Evolutionary conservation across 345 rosid species (phyloP).

Genomic region (Citrus trifoliata): DNA sequence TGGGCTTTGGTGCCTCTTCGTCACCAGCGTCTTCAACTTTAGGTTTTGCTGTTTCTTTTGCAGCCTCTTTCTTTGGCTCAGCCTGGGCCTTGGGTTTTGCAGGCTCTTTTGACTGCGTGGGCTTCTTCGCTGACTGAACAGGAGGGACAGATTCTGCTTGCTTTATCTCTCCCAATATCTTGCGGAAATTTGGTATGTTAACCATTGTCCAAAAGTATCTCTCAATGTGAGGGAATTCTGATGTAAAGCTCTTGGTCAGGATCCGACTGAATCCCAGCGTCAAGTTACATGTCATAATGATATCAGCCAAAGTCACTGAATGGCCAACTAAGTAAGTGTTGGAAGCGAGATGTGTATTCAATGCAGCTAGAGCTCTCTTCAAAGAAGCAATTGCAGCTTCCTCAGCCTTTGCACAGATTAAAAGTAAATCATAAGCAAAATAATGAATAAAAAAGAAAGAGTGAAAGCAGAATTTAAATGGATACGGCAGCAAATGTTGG

Average conservation of each 20-base stretch:
- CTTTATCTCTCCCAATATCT: constrained; percentile 72
- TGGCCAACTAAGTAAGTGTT: constrained; percentile 92
- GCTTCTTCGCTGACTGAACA: constrained; percentile 56
- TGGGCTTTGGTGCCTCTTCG: constrained; percentile 80
- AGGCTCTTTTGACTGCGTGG: constrained; percentile 52
- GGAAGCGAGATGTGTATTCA: constrained; percentile 69
- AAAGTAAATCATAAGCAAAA: neutral
- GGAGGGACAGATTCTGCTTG: constrained; percentile 69
- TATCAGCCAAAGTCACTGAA: constrained; percentile 81
- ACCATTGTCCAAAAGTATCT: constrained; percentile 96
- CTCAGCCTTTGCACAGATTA: constrained; percentile 18
- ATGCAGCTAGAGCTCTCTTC: constrained; percentile 78
- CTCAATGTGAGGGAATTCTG: constrained; percentile 93
- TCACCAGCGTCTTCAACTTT: constrained; percentile 23
- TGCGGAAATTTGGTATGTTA: constrained; percentile 83
- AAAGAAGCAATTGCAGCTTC: constrained; percentile 63
- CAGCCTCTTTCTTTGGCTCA: constrained; percentile 52
- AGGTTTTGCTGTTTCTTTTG: constrained; percentile 29
- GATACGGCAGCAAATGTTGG: neutral
- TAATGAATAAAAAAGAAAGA: neutral
- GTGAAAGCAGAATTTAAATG: neutral
- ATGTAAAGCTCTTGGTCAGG: constrained; percentile 83
- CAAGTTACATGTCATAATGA: constrained; percentile 73
- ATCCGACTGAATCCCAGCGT: constrained; percentile 45
- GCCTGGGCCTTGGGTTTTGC: constrained; percentile 70